Conservation (phyloP, 352 stramenopile species). For the Pythium biforme region DNA sequence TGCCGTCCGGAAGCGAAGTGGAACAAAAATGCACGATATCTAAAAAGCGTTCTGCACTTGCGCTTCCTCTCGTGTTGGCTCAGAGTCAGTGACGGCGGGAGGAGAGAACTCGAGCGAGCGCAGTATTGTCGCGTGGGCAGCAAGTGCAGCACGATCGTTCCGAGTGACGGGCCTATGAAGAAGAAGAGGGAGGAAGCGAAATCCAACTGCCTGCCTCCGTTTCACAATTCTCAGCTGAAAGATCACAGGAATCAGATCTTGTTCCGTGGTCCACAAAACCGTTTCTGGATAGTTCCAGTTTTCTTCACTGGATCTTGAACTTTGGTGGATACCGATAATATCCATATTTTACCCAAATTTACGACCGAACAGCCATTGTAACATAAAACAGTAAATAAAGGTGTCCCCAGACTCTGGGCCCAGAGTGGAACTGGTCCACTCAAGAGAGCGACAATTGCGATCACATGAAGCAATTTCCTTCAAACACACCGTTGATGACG, state of each 20-base stretch:
- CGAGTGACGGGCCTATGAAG: neutral
- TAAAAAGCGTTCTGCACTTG: neutral
- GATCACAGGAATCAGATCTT: conserved; percentile 17
- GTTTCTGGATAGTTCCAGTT: neutral
- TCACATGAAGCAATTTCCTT: too few species aligned
- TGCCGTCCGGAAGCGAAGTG: too few species aligned
- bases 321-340: too few species aligned
- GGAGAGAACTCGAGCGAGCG: neutral
- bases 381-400: too few species aligned
- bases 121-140: neutral
- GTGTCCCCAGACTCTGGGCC: too few species aligned
- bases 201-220: conserved; percentile 5
- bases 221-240: conserved; percentile 22
- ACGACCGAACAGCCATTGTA: too few species aligned
- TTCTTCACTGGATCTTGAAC: too few species aligned
- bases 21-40: neutral
- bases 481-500: too few species aligned
- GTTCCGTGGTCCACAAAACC: conserved; percentile 5
- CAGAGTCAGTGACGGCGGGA: neutral
- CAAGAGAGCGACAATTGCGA: too few species aligned
- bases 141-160: neutral
- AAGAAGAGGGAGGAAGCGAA: conserved; percentile 2
- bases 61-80: too few species aligned
- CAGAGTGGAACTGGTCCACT: too few species aligned
- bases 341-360: too few species aligned